Evolutionary conservation across 164 flowering plant genomes (phyloP).

Genomic region (Aristolochia contorta): DNA sequence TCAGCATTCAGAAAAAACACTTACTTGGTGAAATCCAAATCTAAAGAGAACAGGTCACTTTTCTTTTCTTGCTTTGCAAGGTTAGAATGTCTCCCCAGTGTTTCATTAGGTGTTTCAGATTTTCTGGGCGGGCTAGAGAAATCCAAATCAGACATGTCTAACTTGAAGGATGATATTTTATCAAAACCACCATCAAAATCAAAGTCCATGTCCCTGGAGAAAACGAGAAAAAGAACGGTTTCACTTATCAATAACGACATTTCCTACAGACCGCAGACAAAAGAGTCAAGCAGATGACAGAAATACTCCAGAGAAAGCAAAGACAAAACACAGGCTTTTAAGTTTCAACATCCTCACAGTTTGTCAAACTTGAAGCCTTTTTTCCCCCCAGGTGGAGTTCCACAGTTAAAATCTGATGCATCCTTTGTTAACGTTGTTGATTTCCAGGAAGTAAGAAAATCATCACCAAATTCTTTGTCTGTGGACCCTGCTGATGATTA

Average conservation of each 20-base stretch:
- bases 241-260: background rate
- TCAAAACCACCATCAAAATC: conserved; percentile 62
- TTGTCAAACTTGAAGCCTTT: conserved; percentile 57
- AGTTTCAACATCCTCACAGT: conserved; percentile 36
- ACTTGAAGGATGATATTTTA: conserved; percentile 71
- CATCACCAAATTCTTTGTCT: conserved; percentile 70
- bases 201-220: conserved; percentile 79
- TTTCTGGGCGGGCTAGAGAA: conserved; percentile 53
- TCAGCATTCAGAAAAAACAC: conserved; percentile 7
- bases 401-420: conserved; percentile 49
- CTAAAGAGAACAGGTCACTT: conserved; percentile 38
- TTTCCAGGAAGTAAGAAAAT: conserved; percentile 74
- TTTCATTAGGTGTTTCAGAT: conserved; percentile 35
- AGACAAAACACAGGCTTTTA: background rate
- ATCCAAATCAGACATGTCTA: conserved; percentile 83
- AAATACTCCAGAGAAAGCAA: no score
- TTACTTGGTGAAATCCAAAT: conserved; percentile 75
- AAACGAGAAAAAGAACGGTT: conserved; percentile 6
- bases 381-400: conserved; percentile 41
- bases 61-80: conserved; percentile 31
- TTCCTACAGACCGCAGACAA: background rate
- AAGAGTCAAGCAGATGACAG: background rate
- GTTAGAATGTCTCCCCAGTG: conserved; percentile 29
- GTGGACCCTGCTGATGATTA: conserved; percentile 11
- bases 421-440: conserved; percentile 42